A percentile compares a stretch with the other conserved stretches of the same genome.
Conservation (phyloP, 1,284 basidiomycete species). For the Gymnopus androsaceus region DNA sequence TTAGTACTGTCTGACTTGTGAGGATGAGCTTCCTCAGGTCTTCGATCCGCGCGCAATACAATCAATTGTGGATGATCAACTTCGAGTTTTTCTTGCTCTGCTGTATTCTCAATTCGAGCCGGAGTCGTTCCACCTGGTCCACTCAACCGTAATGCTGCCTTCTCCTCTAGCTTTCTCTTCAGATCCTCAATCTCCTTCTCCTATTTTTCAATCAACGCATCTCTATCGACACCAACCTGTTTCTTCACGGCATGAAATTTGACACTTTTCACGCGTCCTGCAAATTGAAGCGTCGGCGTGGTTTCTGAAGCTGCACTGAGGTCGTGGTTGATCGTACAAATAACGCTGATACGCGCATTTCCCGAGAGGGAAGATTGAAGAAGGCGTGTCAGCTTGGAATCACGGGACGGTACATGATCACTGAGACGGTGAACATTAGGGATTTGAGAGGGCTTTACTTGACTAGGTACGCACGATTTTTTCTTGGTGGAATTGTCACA, state of each 20-base stretch:
- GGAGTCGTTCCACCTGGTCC: background rate
- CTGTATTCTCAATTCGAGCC: slow-evolving; percentile 39
- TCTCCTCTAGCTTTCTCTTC: slow-evolving; percentile 65
- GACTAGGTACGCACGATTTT: slow-evolving; percentile 52
- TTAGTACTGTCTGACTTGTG: slow-evolving; percentile 82
- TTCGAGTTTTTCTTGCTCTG: slow-evolving; percentile 76
- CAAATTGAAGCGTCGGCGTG: slow-evolving; percentile 85
- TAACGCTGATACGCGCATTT: slow-evolving; percentile 93
- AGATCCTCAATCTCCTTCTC: slow-evolving; percentile 89
- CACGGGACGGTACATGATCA: slow-evolving; percentile 93
- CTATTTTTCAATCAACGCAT: slow-evolving; percentile 90
- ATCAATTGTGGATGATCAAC: slow-evolving; percentile 78
- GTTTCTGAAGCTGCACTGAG: slow-evolving; percentile 74
- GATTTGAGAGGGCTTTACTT: no score
- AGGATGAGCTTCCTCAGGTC: slow-evolving; percentile 87
- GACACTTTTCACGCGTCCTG: slow-evolving; percentile 84
- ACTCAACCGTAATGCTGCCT: slow-evolving; percentile 41
- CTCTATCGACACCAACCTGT: slow-evolving; percentile 90
- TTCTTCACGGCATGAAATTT: slow-evolving; percentile 88
- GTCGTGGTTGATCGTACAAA: slow-evolving; percentile 93
- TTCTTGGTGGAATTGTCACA: slow-evolving; percentile 84
- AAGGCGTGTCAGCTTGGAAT: slow-evolving; percentile 92
- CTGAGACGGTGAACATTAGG: no score
- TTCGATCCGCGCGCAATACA: no score
- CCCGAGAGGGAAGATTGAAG: slow-evolving; percentile 94